Base-by-base conservation (phyloP, 768 basidiomycete genomes). In the Lactarius pseudohatsudake region DNA sequence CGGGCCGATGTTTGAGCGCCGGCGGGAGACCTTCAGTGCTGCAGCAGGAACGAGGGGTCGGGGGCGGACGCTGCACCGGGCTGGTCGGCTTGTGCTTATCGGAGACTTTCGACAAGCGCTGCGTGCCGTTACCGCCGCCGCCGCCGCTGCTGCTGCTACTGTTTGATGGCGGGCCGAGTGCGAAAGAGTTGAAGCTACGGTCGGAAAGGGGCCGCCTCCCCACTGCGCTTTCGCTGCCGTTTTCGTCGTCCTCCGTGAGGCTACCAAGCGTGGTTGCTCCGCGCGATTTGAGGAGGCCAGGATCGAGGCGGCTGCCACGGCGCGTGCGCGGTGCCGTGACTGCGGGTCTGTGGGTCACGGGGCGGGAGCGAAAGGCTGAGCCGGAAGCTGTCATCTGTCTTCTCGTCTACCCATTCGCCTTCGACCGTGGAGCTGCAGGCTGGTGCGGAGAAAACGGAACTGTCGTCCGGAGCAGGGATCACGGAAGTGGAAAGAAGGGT, bases 321-420 rank as follows among this genome's bases (percentile, higher is more conserved):
- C 60, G 55, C 4, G 45, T 58, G 59, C 64, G 67, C 9, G 73
- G 61, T 34, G 68, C 61, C 0, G 68, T 57, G 2, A 61, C n/a
- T 54, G 11, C 64, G 60, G 10, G 59, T 66, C 11, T 68, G 67
- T 32, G 69, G 67, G 61, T 57, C 58, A 32, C n/a, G 71, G 66
- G 53, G 67, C 36, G 22, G 71, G 60, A 66, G 62, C 7, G 83
- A 77, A 63, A 86, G 81, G 73, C 81, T 86, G 66, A 87, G 64
- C 69, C 80, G 85, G 71, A 90, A 73, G 73, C 88, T 91, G 59
- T 91, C 91, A 9, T 94, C 91, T 1, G 89, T 91, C 77, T 85
- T 90, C 73, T 93, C 91, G 73, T 94, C 91, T 76, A 94, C 92
- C 92, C 92, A 94, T 64, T 94, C 92, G 74, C 89, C 92, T 71